Evolutionary conservation across 257 asterid genomes (phyloP).

Genomic region (Galeopsis tetrahit): DNA sequence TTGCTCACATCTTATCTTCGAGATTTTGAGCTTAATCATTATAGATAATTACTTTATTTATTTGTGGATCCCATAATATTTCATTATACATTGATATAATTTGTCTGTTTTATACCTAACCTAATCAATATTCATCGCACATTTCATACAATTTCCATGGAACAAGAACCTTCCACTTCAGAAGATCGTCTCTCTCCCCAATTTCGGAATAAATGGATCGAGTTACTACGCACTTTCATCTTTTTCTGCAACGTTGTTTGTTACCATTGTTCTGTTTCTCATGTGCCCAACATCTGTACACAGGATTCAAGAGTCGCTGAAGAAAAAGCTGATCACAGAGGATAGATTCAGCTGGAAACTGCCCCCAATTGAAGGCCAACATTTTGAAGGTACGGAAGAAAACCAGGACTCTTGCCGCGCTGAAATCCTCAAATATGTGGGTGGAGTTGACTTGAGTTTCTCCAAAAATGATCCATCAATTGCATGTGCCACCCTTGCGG

Average conservation of each 20-base stretch:
- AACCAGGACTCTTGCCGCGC: conserved; percentile 25
- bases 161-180: conserved; percentile 31
- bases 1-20: too few species aligned
- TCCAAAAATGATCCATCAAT: conserved; percentile 67
- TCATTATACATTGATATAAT: too few species aligned
- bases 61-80: too few species aligned
- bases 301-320: conserved; percentile 71
- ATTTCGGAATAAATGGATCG: conserved; percentile 42
- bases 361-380: conserved; percentile 29
- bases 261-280: not conserved
- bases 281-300: conserved; percentile 30
- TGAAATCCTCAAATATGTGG: conserved; percentile 58
- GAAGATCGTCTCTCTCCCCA: conserved; percentile 26
- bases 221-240: conserved; percentile 31
- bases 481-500: conserved; percentile 86
- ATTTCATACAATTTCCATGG: conserved; percentile 24
- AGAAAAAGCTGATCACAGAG: conserved; percentile 53
- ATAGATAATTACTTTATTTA: too few species aligned
- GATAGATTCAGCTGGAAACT: conserved; percentile 67
- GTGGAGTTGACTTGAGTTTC: conserved; percentile 93
- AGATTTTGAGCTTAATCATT: too few species aligned
- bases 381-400: conserved; percentile 30
- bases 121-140: too few species aligned
- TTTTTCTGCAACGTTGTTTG: not conserved
- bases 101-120: too few species aligned